Evolutionary conservation across 139 green algal species (phyloP), one percentile per base, ranked within the genome.

Genomic region (Yamagishiella unicocca): DNA sequence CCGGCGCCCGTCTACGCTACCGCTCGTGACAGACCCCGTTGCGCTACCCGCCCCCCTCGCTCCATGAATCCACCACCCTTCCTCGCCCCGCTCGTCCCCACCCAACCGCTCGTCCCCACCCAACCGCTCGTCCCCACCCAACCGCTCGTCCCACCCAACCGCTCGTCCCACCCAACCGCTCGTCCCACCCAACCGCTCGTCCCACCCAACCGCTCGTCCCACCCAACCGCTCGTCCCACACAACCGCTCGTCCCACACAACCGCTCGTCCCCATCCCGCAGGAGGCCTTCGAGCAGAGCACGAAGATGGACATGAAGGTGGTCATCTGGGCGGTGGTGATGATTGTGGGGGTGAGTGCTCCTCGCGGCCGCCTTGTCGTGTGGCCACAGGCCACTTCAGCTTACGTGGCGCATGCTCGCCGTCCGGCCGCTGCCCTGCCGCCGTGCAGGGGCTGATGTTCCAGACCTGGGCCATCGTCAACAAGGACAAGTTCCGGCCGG

Each of bases 401-500:
- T n/a, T n/a, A 67, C 58, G 19, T 17, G 38, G 40, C 50, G 17
- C 50, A 12, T 12, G 17, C 50, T 12, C 50, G 50, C 50, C 50
- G 12, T 50, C 10, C 19, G 24, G 8, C n/a, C 24, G 25, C 40
- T 9, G 21, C 19, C 9, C 43, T 42, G 7, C 43, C 22, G 19
- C n/a, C 43, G 4, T 42, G 61, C 79, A 85, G 79, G 79, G 79
- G 33, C 43, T 85, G 27, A 1, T 75, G 27, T 85, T 85, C 61
- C 79, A 85, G 40, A 62, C 79, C 19, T 85, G 79, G 79, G 79
- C 79, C 3, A 50, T 85, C 62, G 12, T 85, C 2, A 85, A 85
- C 79, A 85, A 85, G 61, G 79, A 85, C 61, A 85, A 85, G 79
- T 85, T 85, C 61, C 67, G 33, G 43, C 61, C 61, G 4, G 79